phyloP scores from a whole-genome alignment of 345 rosid genomes.

The Ceriops decandra region DNA sequence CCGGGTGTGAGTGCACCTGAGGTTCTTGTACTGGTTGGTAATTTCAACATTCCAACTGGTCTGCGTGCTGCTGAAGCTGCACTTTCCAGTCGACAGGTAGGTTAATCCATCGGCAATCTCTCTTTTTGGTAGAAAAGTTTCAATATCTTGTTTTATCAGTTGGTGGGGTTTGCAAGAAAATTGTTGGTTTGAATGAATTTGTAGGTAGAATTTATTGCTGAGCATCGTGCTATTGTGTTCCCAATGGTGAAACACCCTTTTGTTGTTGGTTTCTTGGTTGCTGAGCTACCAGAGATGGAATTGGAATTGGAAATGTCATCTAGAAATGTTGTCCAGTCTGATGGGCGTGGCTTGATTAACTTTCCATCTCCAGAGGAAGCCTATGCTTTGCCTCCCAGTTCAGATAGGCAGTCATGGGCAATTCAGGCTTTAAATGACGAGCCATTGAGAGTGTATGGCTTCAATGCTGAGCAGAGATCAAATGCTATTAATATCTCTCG shows the following conservation, averaged over 20 bases:
- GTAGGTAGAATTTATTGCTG: slow-evolving; percentile 60
- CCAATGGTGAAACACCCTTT: slow-evolving; percentile 94
- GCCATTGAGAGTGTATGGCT: slow-evolving; percentile 27
- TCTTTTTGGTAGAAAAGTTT: not conserved
- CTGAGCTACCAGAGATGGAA: slow-evolving; percentile 56
- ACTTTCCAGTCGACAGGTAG: slow-evolving; percentile 68
- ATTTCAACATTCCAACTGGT: slow-evolving; percentile 66
- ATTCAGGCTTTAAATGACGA: slow-evolving; percentile 32
- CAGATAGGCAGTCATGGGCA: slow-evolving; percentile 28
- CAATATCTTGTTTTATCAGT: not conserved
- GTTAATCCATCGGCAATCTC: not conserved
- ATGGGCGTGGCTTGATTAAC: slow-evolving; percentile 25
- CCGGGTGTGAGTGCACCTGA: slow-evolving; percentile 49
- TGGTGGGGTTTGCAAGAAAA: not conserved
- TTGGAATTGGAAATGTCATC: slow-evolving; percentile 13
- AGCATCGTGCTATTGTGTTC: slow-evolving; percentile 71
- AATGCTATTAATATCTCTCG: slow-evolving; percentile 69
- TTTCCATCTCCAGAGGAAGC: slow-evolving; percentile 49
- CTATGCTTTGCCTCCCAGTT: slow-evolving; percentile 40
- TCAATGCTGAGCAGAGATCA: slow-evolving; percentile 59
- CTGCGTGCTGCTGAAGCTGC: slow-evolving; percentile 81
- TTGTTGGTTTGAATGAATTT: slow-evolving; percentile 17
- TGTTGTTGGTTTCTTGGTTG: slow-evolving; percentile 90
- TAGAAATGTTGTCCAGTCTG: slow-evolving; percentile 12
- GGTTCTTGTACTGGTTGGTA: slow-evolving; percentile 69